Evolutionary conservation across 371 early-diverging fungal genomes (phyloP).

Genomic region (Capillidium rhysosporum): DNA sequence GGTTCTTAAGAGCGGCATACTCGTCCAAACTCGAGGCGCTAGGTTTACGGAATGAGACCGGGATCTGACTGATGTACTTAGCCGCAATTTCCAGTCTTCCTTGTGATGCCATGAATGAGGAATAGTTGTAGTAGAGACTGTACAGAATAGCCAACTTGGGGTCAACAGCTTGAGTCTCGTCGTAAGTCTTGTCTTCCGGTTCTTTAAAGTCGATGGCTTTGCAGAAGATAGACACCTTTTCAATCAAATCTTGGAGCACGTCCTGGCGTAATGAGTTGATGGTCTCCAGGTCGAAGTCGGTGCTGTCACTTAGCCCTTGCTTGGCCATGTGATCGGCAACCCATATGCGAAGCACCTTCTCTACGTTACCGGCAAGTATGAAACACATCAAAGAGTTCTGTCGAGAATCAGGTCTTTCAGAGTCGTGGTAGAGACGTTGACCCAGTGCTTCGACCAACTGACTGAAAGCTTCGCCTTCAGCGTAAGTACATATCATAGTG

Average conservation of each 20-base stretch:
- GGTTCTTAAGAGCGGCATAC: constrained; percentile 48
- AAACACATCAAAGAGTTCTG: constrained; percentile 74
- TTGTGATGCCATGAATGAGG: constrained; percentile 48
- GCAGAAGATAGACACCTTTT: constrained; percentile 79
- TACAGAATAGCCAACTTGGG: constrained; percentile 35
- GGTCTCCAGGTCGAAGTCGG: constrained; percentile 8
- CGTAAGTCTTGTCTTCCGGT: constrained; percentile 19
- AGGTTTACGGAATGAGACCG: constrained; percentile 24
- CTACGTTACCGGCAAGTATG: constrained; percentile 70
- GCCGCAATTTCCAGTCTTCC: constrained; percentile 54
- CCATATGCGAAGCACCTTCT: constrained; percentile 79
- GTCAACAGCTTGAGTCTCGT: constrained; percentile 10
- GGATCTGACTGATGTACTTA: constrained; percentile 50
- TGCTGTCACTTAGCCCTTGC: background rate
- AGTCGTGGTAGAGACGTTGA: constrained; percentile 20
- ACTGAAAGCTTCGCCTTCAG: constrained; percentile 50
- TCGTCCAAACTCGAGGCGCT: constrained; percentile 20
- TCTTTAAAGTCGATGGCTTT: constrained; percentile 73
- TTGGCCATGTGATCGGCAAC: constrained; percentile 22
- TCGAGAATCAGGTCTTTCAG: constrained; percentile 7
- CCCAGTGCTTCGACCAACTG: constrained; percentile 48
- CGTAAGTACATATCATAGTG: constrained; percentile 82
- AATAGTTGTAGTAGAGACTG: constrained; percentile 72
- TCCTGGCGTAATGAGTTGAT: constrained; percentile 22
- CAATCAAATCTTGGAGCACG: constrained; percentile 58